phyloP scores from a whole-genome alignment of 257 asterid species.

The Lavandula angustifolia region DNA sequence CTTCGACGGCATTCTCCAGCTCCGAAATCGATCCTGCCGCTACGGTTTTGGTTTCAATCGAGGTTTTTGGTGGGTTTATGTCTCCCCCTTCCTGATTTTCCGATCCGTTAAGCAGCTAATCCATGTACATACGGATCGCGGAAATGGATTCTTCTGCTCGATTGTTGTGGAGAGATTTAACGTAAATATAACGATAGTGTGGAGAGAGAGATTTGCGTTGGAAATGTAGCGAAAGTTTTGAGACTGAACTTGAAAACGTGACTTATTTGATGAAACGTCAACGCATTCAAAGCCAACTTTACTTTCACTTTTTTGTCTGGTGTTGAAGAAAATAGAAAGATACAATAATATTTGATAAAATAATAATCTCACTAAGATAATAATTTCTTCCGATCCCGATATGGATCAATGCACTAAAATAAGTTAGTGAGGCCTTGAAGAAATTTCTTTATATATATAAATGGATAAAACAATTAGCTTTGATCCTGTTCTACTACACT shows the following conservation, averaged over 20 bases:
- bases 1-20: slow-evolving; percentile 71
- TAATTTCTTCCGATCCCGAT: too few relatives aligned
- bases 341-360: too few relatives aligned
- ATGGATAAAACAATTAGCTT: slow-evolving; percentile 18
- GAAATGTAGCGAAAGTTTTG: background rate
- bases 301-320: background rate
- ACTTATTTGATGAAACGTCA: background rate
- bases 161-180: background rate
- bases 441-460: slow-evolving; percentile 4
- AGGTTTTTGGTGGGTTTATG: slow-evolving; percentile 30
- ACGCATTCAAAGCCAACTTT: background rate
- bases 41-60: background rate
- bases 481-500: background rate
- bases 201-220: slow-evolving; percentile 17
- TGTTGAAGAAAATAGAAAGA: background rate
- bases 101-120: slow-evolving; percentile 31
- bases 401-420: too few relatives aligned
- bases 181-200: background rate
- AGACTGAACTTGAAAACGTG: background rate
- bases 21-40: background rate
- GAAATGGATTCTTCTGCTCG: background rate
- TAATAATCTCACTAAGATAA: too few relatives aligned
- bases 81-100: background rate
- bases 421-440: background rate
- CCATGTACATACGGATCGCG: background rate